These are phyloP conservation scores for Durotheca rogersii DNA, from an alignment of 495 filamentous ascomycete species.

Conservation along the genomic window DNA sequence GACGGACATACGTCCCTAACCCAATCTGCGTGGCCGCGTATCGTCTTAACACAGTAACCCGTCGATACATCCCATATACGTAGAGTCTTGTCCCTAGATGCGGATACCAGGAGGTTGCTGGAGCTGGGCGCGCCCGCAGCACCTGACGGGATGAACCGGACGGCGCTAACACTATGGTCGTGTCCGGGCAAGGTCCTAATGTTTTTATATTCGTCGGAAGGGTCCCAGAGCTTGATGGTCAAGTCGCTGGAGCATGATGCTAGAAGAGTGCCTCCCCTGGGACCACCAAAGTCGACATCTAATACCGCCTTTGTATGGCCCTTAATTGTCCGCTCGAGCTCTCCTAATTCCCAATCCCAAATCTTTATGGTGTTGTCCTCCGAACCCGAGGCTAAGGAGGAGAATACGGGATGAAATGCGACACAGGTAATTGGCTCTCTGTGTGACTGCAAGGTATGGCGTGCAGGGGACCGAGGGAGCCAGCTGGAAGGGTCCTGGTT, in stretches of 20 bases:
- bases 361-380: constrained; percentile 90
- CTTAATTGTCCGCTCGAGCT: constrained; percentile 87
- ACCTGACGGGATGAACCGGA: constrained; percentile 86
- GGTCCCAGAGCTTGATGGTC: constrained; percentile 96
- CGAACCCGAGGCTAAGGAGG: constrained; percentile 86
- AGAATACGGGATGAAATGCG: constrained; percentile 93
- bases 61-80: constrained; percentile 92
- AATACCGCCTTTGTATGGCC: constrained; percentile 89
- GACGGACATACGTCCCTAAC: constrained; percentile 82
- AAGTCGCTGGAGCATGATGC: constrained; percentile 89
- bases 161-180: constrained; percentile 84
- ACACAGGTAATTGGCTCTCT: constrained; percentile 79
- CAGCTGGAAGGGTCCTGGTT: constrained; percentile 85
- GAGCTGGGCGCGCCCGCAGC: constrained; percentile 61
- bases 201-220: constrained; percentile 91
- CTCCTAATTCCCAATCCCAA: constrained; percentile 97
- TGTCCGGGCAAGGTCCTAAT: constrained; percentile 90
- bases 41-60: constrained; percentile 85
- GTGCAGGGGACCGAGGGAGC: constrained; percentile 78
- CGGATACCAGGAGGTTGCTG: constrained; percentile 78
- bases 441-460: constrained; percentile 84
- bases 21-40: constrained; percentile 84
- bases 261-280: constrained; percentile 78
- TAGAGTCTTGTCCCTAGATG: constrained; percentile 78
- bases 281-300: constrained; percentile 90